These are phyloP conservation scores for Ceratocystis cubensis DNA, from an alignment of 2,329 filamentous ascomycete genomes.

Conservation along the genomic window DNA sequence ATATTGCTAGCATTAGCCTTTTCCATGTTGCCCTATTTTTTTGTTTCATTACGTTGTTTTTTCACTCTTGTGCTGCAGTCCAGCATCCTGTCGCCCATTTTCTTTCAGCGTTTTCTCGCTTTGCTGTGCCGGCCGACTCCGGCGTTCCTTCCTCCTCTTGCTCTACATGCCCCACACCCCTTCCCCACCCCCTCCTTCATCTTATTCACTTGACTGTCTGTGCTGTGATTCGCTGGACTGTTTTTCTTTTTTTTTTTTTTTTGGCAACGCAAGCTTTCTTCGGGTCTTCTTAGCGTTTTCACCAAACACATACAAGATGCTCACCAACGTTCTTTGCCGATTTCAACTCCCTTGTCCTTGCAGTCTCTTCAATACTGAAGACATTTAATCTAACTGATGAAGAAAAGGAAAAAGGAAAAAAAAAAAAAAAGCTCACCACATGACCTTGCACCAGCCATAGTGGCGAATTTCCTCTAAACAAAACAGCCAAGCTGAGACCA, in stretches of 20 bases:
- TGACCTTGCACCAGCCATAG: conserved; percentile 1
- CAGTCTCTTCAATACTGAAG: neutral
- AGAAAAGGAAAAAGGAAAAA: neutral
- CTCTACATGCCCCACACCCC: neutral
- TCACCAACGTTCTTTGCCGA: neutral
- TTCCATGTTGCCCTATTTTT: neutral
- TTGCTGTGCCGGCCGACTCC: conserved; percentile 5
- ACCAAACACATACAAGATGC: neutral
- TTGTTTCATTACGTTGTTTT: conserved; percentile 10
- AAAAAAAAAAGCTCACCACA: neutral
- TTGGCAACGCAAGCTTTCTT: neutral
- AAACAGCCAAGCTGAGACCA: neutral
- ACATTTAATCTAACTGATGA: neutral
- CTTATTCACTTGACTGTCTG: neutral
- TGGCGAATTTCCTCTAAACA: neutral
- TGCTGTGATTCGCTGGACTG: neutral
- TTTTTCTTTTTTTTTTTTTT: neutral
- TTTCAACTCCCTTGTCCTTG: too few species aligned
- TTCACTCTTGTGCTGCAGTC: neutral
- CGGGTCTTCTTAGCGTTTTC: neutral
- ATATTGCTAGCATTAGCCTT: conserved; percentile 1
- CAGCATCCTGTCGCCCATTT: neutral
- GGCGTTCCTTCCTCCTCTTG: neutral
- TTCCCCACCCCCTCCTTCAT: neutral
- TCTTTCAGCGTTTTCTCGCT: neutral